Evolutionary conservation across 140 eudicot species (phyloP).

Genomic region (Stevia rebaudiana): DNA sequence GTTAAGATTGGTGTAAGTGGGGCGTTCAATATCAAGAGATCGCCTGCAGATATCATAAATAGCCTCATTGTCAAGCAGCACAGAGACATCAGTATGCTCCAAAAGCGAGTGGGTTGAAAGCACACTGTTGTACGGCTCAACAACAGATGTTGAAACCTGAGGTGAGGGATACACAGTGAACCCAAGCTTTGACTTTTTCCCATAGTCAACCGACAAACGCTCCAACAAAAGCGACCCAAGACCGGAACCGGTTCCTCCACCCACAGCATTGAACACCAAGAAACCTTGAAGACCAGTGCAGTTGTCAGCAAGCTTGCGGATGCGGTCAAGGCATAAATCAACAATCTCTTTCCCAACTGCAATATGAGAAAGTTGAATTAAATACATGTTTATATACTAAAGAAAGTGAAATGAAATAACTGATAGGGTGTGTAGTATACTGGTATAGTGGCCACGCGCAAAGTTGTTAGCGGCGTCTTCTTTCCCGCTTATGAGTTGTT

Average conservation of each 20-base stretch:
- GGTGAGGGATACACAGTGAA: constrained; percentile 17
- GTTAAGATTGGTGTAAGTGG: constrained; percentile 15
- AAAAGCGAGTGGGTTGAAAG: constrained; percentile 7
- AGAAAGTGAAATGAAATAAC: not conserved
- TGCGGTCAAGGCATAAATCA: constrained; percentile 16
- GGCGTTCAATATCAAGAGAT: constrained; percentile 7
- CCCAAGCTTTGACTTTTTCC: constrained; percentile 10
- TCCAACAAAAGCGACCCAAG: constrained; percentile 22
- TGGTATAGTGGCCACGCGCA: constrained; percentile 26
- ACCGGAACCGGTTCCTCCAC: constrained; percentile 17
- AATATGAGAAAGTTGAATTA: not conserved
- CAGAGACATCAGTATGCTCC: constrained; percentile 13
- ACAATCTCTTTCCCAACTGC: constrained; percentile 29
- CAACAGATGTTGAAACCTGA: constrained; percentile 6
- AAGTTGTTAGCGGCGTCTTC: constrained; percentile 25
- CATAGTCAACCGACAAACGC: constrained; percentile 12
- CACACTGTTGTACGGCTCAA: constrained; percentile 12
- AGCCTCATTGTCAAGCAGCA: too few relatives aligned
- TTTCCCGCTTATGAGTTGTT: constrained; percentile 13
- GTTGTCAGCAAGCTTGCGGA: constrained; percentile 26
- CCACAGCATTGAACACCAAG: constrained; percentile 22
- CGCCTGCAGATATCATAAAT: constrained; percentile 11
- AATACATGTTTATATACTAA: not conserved
- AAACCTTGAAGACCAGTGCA: constrained; percentile 27
- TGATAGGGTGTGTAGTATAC: not conserved